phyloP scores from a whole-genome alignment of 345 rosid species.

The Fremontodendron californicum region DNA sequence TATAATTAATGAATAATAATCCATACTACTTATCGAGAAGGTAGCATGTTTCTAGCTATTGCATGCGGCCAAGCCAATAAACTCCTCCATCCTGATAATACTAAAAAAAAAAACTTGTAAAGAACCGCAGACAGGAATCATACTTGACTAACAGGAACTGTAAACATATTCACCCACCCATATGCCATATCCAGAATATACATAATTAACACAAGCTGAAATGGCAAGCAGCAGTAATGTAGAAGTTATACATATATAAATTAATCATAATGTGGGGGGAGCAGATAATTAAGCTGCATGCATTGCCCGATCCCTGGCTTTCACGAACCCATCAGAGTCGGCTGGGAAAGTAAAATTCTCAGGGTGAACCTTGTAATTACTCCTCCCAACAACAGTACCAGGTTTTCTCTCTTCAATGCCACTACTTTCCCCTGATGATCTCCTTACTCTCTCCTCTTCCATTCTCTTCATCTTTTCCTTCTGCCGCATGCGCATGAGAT shows the following conservation, averaged over 20 bases:
- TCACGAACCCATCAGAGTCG: background rate
- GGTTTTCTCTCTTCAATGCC: background rate
- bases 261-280: background rate
- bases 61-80: background rate
- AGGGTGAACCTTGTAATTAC: conserved; percentile 8
- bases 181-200: background rate
- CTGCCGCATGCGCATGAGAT: conserved; percentile 1
- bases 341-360: background rate
- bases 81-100: background rate
- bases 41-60: background rate
- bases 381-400: background rate
- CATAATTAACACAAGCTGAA: background rate
- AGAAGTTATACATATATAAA: background rate
- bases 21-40: background rate
- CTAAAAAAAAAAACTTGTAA: background rate
- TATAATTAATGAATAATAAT: too few species aligned
- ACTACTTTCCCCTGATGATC: background rate
- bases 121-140: too few species aligned
- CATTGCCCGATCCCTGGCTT: background rate
- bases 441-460: background rate
- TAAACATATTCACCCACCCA: background rate
- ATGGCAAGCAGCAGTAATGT: background rate
- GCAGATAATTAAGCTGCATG: background rate
- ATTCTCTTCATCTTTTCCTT: conserved; percentile 13
- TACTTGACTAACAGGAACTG: too few species aligned